A percentile compares a stretch with the other conserved stretches of the same genome.
Conservation (phyloP, 1,139 yeast genomes). For the Zygosaccharomyces sapae region DNA sequence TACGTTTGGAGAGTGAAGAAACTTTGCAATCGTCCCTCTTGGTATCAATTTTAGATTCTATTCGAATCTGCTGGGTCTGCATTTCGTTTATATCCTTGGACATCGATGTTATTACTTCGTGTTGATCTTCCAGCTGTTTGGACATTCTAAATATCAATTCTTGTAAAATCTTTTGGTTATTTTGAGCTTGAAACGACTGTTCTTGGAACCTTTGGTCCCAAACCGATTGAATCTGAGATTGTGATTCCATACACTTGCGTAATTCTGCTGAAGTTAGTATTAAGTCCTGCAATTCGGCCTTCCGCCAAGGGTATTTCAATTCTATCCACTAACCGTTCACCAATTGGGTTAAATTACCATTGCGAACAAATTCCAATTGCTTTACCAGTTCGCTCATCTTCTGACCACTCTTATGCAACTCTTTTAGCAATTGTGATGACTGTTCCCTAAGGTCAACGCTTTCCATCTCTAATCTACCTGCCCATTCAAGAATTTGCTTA, state of each 20-base stretch:
- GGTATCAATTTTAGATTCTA: constrained; percentile 18
- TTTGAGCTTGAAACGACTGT: background rate
- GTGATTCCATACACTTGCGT: background rate
- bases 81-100: constrained; percentile 16
- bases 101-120: constrained; percentile 14
- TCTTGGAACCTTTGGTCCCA: background rate
- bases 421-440: constrained; percentile 32
- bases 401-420: constrained; percentile 23
- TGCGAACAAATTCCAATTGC: constrained; percentile 10
- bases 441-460: constrained; percentile 40
- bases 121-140: constrained; percentile 17
- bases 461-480: constrained; percentile 44
- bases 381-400: constrained; percentile 14
- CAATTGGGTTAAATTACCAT: background rate
- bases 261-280: background rate
- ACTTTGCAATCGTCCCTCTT: constrained; percentile 1
- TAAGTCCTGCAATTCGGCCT: background rate
- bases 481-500: constrained; percentile 43
- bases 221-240: background rate
- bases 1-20: constrained; percentile 4
- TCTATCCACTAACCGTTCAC: constrained; percentile 11
- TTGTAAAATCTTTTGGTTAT: constrained; percentile 7
- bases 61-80: constrained; percentile 14
- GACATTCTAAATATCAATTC: constrained; percentile 15
- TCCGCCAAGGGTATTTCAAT: constrained; percentile 3